These are phyloP conservation scores for Afroboletus lepidellus DNA, from an alignment of 1,284 basidiomycete genomes.

Conservation along the genomic window DNA sequence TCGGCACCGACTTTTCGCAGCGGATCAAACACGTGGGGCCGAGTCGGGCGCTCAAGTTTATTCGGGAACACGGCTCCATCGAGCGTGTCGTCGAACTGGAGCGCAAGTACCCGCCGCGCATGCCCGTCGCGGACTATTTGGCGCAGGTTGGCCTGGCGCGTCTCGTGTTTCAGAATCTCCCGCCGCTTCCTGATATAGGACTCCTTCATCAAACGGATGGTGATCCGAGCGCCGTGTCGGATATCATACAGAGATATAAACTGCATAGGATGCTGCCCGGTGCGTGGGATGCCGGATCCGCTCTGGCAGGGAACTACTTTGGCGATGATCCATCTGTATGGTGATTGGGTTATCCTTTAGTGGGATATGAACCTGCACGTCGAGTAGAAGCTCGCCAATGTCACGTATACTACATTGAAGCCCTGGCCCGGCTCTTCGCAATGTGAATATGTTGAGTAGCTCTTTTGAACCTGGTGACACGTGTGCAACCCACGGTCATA, in stretches of 20 bases:
- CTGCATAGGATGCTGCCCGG: slow-evolving; percentile 43
- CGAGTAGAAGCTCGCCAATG: not conserved
- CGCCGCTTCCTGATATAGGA: slow-evolving; percentile 50
- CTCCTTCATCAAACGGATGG: slow-evolving; percentile 36
- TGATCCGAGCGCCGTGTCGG: slow-evolving; percentile 42
- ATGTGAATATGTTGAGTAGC: not conserved
- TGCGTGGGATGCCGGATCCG: slow-evolving; percentile 44
- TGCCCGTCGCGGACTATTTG: slow-evolving; percentile 51
- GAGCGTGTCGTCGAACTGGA: slow-evolving; percentile 66
- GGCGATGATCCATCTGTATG: slow-evolving; percentile 50
- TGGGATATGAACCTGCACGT: not conserved
- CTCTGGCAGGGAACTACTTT: slow-evolving; percentile 64
- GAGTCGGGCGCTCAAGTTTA: slow-evolving; percentile 66
- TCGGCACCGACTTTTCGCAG: slow-evolving; percentile 87
- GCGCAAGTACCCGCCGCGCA: slow-evolving; percentile 49
- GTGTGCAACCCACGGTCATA: no score
- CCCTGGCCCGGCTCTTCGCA: not conserved
- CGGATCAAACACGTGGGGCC: slow-evolving; percentile 82
- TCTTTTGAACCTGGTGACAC: no score
- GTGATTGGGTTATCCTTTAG: not conserved
- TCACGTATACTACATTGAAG: not conserved
- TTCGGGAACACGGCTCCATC: slow-evolving; percentile 68
- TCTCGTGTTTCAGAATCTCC: slow-evolving; percentile 59
- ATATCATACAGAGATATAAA: slow-evolving; percentile 48
- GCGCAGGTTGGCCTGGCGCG: slow-evolving; percentile 59